phyloP scores from a whole-genome alignment of 2,329 filamentous ascomycete genomes.

The Alternaria consortialis region DNA sequence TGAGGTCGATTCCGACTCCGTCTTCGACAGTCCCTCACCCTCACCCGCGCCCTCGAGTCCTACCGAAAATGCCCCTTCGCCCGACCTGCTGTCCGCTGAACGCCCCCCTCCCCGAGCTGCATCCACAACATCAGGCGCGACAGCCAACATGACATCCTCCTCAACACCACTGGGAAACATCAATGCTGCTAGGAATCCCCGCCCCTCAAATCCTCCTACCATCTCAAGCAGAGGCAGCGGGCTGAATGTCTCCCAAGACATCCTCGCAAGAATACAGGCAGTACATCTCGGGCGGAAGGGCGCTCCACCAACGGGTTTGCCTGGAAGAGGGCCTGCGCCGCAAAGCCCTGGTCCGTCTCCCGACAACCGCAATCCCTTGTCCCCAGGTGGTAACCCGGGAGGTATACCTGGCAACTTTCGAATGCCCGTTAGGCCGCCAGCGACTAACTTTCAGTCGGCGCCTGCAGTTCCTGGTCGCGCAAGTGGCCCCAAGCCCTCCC shows the following conservation, averaged over 20 bases:
- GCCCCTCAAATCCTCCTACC: conserved; percentile 50
- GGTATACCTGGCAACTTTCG: conserved; percentile 57
- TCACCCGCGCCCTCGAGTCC: conserved; percentile 36
- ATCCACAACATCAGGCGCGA: conserved; percentile 60
- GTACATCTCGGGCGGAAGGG: conserved; percentile 73
- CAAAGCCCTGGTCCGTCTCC: conserved; percentile 38
- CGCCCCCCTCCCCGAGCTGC: conserved; percentile 67
- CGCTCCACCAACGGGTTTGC: conserved; percentile 54
- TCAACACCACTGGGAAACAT: conserved; percentile 85
- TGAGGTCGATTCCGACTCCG: conserved; percentile 44
- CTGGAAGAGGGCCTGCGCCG: conserved; percentile 34
- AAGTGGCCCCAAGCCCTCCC: conserved; percentile 64
- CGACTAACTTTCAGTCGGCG: conserved; percentile 58
- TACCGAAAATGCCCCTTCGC: conserved; percentile 25
- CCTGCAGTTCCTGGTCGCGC: conserved; percentile 58
- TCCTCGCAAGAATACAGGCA: conserved; percentile 74
- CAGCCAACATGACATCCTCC: conserved; percentile 73
- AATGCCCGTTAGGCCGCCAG: conserved; percentile 53
- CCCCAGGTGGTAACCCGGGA: conserved; percentile 41
- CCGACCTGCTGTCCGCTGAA: conserved; percentile 37
- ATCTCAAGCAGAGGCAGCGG: conserved; percentile 60
- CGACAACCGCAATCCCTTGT: conserved; percentile 30
- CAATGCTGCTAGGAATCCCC: conserved; percentile 70
- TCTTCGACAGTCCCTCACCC: conserved; percentile 45
- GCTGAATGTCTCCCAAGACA: conserved; percentile 66